Evolutionary conservation across 2,329 filamentous ascomycete genomes (phyloP).

Genomic region (Claviceps sorghi): DNA sequence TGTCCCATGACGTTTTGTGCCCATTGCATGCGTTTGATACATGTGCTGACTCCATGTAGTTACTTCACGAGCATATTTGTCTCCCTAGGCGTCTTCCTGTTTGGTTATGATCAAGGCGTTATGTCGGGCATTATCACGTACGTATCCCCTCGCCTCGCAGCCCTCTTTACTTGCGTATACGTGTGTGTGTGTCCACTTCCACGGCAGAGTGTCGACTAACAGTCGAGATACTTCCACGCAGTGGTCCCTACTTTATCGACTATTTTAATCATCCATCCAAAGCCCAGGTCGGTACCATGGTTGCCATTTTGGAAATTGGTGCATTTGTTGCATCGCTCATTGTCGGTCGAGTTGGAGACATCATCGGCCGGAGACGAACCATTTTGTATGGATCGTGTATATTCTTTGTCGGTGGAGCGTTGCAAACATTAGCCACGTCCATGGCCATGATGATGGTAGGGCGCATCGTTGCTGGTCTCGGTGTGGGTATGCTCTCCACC

Average conservation of each 20-base stretch:
- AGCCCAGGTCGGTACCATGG: conserved; percentile 89
- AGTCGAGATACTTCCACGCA: conserved; percentile 21
- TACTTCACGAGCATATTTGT: conserved; percentile 93
- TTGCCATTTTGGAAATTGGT: conserved; percentile 88
- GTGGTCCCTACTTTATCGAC: conserved; percentile 73
- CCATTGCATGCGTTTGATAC: neutral
- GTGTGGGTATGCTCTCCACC: conserved; percentile 77
- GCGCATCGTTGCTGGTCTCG: conserved; percentile 69
- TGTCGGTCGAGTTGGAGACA: conserved; percentile 79
- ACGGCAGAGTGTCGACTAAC: neutral
- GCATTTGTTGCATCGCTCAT: conserved; percentile 79
- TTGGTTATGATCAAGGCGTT: conserved; percentile 80
- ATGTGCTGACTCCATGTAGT: conserved; percentile 27
- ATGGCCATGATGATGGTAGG: conserved; percentile 85
- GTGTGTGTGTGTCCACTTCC: neutral
- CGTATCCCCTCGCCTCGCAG: conserved; percentile 11
- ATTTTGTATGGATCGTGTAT: conserved; percentile 89
- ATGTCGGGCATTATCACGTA: conserved; percentile 65
- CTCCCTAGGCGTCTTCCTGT: conserved; percentile 73
- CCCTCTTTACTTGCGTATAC: neutral
- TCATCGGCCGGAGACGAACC: conserved; percentile 76
- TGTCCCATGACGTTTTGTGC: neutral
- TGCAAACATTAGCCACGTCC: conserved; percentile 67
- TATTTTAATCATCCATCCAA: conserved; percentile 83
- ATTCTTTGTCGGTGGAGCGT: conserved; percentile 69